Evolutionary conservation across 2,329 filamentous ascomycete species (phyloP), one percentile per base, ranked within the genome.

Genomic region (Ophiostoma tasmaniense): DNA sequence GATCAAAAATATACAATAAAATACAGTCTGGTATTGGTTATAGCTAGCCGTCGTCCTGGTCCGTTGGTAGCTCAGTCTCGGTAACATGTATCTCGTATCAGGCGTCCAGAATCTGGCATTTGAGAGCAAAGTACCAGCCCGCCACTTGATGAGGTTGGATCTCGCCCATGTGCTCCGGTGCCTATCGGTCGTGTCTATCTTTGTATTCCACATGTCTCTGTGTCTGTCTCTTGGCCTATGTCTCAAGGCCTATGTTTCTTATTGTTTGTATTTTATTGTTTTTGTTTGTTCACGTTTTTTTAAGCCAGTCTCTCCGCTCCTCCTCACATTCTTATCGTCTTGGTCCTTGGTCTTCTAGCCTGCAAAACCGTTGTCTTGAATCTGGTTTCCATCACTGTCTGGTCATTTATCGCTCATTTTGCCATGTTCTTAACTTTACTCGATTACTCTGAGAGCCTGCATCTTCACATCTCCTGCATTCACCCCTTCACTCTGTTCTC

Each of bases 241-340:
- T 50, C 6, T 61, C 55, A 14, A 37, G 33, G 37, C 50, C 4
- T 64, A 28, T 39, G 7, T 52, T 25, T 64, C 52, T 42, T 39
- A 8, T 45, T 22, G 8, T 3, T n/a, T 25, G 37, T 65, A 50
- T 28, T 39, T 52, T n/a, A 35, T 66, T 66, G 2, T 33, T 22
- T 55, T 33, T 42, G 59, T n/a, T 68, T 52, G 45, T 39, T 64
- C 14, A 39, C 50, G 65, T 65, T 20, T 28, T 62, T 17, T 20
- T 33, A 6, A 45, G 42, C 14, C 17, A 20, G 42, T 35, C 37
- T 68, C 39, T 50, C 30, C 37, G 37, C 59, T 6, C 11, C 4
- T 33, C 33, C 33, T 17, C 33, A 8, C 13, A 28, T 35, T 11
- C 42, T 14, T 10, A 14, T 50, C 37, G 20, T 11, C 11, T 28